Evolutionary conservation across 306 rosid genomes (phyloP).

Genomic region (Oxytropis ochrocephala): DNA sequence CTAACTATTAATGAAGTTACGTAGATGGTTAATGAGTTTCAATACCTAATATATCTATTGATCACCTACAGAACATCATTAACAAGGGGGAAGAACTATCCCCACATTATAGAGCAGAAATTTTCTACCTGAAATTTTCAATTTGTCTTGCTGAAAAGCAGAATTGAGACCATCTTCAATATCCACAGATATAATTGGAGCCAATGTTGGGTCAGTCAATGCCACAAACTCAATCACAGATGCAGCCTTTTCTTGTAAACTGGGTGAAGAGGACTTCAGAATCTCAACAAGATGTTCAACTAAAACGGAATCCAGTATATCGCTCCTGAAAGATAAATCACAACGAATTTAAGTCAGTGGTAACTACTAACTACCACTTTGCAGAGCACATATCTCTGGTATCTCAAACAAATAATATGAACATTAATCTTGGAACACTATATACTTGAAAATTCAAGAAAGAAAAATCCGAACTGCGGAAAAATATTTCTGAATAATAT

Average conservation of each 20-base stretch:
- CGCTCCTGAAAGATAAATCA: slow-evolving; percentile 36
- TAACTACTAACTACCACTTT: neutral
- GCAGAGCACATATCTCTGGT: neutral
- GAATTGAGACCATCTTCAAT: slow-evolving; percentile 60
- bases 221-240: slow-evolving; percentile 68
- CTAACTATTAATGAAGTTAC: too few species aligned
- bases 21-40: too few species aligned
- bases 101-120: neutral
- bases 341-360: neutral
- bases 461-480: neutral
- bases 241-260: slow-evolving; percentile 71
- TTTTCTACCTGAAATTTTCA: slow-evolving; percentile 43
- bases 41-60: too few species aligned
- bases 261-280: slow-evolving; percentile 56
- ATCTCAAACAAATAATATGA: slow-evolving; percentile 5
- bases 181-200: slow-evolving; percentile 34
- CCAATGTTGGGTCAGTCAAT: slow-evolving; percentile 52
- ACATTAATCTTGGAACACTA: neutral
- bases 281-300: slow-evolving; percentile 59
- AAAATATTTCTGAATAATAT: too few species aligned
- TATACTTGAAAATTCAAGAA: slow-evolving; percentile 5
- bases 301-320: slow-evolving; percentile 46
- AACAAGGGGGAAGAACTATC: too few species aligned
- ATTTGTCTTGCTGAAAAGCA: slow-evolving; percentile 52
- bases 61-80: too few species aligned